Evolutionary conservation across 2,329 filamentous ascomycete species (phyloP).

Genomic region (Cytospora chrysosperma): DNA sequence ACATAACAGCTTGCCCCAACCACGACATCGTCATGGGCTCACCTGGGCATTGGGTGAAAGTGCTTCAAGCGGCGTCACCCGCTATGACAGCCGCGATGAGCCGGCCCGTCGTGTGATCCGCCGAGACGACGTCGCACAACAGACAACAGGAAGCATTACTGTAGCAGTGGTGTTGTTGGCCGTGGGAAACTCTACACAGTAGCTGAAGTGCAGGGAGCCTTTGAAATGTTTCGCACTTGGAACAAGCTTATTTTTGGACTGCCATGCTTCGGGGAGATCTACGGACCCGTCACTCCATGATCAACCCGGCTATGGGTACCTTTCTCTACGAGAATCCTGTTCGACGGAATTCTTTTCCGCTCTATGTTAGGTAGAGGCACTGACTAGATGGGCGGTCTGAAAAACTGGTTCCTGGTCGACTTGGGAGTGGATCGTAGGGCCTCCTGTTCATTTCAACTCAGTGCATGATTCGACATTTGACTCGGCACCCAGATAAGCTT

Average conservation of each 20-base stretch:
- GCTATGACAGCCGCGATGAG: conserved; percentile 10
- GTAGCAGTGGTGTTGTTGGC: not conserved
- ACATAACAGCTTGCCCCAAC: not conserved
- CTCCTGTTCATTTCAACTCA: conserved; percentile 19
- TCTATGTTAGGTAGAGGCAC: conserved; percentile 4
- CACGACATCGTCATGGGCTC: not conserved
- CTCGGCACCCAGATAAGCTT: not conserved
- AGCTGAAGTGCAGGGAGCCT: not conserved
- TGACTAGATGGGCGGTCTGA: not conserved
- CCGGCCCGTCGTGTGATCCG: conserved; percentile 7
- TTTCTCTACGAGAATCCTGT: too few species aligned
- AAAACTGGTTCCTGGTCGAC: conserved; percentile 7
- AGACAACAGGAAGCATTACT: not conserved
- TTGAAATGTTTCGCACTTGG: not conserved
- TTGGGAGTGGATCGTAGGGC: conserved; percentile 10
- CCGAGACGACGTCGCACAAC: conserved; percentile 9
- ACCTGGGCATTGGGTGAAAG: not conserved
- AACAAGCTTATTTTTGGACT: conserved; percentile 18
- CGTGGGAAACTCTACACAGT: not conserved
- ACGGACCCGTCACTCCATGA: not conserved
- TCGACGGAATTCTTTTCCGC: not conserved
- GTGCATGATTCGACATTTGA: not conserved
- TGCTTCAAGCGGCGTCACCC: not conserved
- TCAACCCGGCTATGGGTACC: not conserved
- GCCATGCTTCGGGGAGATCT: conserved; percentile 1